Percentiles rank a stretch among this genome's conserved stretches.
Conservation (phyloP, 306 rosid species). For the Herpetospermum pedunculosum region DNA sequence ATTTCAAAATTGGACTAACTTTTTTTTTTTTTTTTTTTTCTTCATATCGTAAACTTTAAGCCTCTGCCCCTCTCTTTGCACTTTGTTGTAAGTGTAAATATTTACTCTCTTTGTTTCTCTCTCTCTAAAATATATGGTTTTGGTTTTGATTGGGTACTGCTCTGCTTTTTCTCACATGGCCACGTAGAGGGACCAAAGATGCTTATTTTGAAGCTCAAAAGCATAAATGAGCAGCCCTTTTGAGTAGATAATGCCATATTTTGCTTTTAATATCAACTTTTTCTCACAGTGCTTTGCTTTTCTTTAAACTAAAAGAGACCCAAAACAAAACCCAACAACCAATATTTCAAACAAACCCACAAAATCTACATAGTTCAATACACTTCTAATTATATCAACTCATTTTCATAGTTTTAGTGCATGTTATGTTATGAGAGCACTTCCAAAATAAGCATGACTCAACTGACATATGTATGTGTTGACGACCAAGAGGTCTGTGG, state of each 20-base stretch:
- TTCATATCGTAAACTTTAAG: not conserved
- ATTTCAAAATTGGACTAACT: slow-evolving; percentile 7
- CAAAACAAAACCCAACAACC: not conserved
- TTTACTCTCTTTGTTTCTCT: not conserved
- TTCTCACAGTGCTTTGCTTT: slow-evolving; percentile 47
- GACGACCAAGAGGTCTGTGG: no score
- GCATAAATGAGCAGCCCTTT: slow-evolving; percentile 37
- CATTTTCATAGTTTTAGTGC: no score
- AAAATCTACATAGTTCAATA: not conserved
- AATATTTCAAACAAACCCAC: not conserved
- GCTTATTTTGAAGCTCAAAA: slow-evolving; percentile 16
- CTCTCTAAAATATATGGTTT: not conserved
- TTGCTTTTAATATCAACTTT: slow-evolving; percentile 84
- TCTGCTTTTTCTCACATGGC: slow-evolving; percentile 9
- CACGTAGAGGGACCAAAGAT: slow-evolving; percentile 11
- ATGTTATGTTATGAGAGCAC: no score
- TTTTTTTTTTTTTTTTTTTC: not conserved
- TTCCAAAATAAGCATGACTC: no score
- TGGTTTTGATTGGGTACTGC: not conserved
- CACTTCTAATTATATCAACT: not conserved
- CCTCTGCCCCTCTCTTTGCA: not conserved
- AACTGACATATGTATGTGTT: no score
- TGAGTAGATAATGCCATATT: slow-evolving; percentile 99
- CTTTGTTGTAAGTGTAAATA: not conserved
- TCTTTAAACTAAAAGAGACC: slow-evolving; percentile 64